Percentiles rank a stretch among this genome's conserved stretches.
These are phyloP conservation scores for Echeveria elegans DNA, from an alignment of 164 flowering plant species.

Conservation along the genomic window DNA sequence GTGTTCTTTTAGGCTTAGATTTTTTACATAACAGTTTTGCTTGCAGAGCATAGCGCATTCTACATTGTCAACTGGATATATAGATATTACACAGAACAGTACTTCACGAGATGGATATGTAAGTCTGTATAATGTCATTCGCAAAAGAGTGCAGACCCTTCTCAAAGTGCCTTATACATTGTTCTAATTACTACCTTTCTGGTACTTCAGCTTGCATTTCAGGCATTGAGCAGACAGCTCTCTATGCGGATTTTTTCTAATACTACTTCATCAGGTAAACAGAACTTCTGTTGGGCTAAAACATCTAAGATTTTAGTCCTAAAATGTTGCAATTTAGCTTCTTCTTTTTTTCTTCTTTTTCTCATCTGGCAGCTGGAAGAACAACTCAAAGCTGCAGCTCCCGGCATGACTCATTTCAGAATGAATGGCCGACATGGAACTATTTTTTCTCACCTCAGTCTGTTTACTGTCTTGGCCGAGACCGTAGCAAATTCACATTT, in stretches of 20 bases:
- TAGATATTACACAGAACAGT: slow-evolving; percentile 62
- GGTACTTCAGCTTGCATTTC: slow-evolving; percentile 47
- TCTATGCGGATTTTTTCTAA: slow-evolving; percentile 78
- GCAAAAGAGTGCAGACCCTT: background rate
- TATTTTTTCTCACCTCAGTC: background rate
- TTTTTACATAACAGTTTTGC: background rate
- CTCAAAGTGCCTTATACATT: background rate
- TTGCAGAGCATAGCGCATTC: slow-evolving; percentile 74
- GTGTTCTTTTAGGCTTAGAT: background rate
- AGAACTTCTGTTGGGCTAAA: background rate
- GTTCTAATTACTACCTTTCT: slow-evolving; percentile 2
- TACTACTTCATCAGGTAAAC: slow-evolving; percentile 57
- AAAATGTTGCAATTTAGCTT: background rate
- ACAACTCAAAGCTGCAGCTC: slow-evolving; percentile 52
- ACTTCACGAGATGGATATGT: slow-evolving; percentile 69
- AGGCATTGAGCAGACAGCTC: too few relatives aligned
- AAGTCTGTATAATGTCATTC: slow-evolving; percentile 14
- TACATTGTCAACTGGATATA: slow-evolving; percentile 85
- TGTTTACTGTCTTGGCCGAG: background rate
- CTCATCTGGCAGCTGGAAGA: slow-evolving; percentile 72
- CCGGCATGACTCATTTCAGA: slow-evolving; percentile 39
- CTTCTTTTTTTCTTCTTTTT: background rate
- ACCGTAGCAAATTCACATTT: background rate
- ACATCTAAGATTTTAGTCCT: background rate
- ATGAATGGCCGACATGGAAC: background rate